A percentile compares a stretch with the other conserved stretches of the same genome.
Evolutionary conservation across 805 yeast genomes (phyloP).

Genomic region (Spathaspora boniae): DNA sequence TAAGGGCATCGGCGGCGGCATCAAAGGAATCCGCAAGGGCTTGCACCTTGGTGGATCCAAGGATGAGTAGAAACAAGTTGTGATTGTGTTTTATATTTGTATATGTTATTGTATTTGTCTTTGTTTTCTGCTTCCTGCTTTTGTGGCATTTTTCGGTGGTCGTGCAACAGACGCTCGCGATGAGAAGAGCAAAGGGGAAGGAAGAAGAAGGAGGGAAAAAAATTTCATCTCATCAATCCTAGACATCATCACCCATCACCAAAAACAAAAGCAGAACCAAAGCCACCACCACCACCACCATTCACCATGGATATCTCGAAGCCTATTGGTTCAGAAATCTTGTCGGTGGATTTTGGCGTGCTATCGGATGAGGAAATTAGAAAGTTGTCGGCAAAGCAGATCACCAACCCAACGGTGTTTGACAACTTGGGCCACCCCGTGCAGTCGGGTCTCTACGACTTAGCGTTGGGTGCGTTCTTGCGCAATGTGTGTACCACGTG

Average conservation of each 20-base stretch:
- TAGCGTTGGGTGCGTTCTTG: conserved; percentile 92
- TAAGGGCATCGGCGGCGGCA: conserved; percentile 28
- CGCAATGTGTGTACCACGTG: conserved; percentile 90
- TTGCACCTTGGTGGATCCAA: conserved; percentile 14
- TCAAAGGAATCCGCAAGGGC: conserved; percentile 35
- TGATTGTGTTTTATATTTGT: not conserved
- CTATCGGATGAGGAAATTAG: conserved; percentile 79
- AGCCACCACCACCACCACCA: conserved; percentile 1
- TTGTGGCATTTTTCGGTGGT: conserved; percentile 2
- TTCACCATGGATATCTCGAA: conserved; percentile 84
- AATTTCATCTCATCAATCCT: not conserved
- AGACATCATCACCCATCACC: too few relatives aligned
- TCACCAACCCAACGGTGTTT: conserved; percentile 92
- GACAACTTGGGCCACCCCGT: conserved; percentile 96
- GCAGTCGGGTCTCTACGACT: conserved; percentile 88
- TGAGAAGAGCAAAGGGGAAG: not conserved
- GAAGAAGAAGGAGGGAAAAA: not conserved
- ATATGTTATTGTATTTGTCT: not conserved
- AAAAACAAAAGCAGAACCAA: not conserved
- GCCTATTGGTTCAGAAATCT: conserved; percentile 93
- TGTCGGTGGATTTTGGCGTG: conserved; percentile 88
- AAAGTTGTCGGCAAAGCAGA: conserved; percentile 87
- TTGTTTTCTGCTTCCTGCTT: not conserved
- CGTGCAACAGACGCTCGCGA: not conserved
- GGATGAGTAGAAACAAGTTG: not conserved